These are phyloP conservation scores for Truncatella angustata DNA, from an alignment of 2,329 filamentous ascomycete genomes.

Conservation along the genomic window DNA sequence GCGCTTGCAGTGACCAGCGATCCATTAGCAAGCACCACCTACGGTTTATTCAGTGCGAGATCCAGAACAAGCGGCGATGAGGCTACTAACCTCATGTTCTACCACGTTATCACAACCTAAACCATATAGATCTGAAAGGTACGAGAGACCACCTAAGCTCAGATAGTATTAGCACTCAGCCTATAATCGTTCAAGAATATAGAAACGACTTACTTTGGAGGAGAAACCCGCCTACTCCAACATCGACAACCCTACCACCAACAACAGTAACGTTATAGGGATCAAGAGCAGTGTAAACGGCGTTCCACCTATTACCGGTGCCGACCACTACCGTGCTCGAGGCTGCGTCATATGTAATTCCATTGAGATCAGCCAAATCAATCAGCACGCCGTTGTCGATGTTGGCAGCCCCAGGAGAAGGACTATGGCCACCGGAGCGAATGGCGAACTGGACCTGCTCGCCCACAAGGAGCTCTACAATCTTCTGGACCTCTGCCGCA, in stretches of 20 bases:
- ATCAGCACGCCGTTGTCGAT: background rate
- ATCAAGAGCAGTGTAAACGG: background rate
- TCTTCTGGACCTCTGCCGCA: background rate
- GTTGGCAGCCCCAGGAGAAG: background rate
- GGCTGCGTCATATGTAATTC: background rate
- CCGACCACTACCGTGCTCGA: background rate
- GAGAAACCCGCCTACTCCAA: background rate
- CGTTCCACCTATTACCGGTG: background rate
- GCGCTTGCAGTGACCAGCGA: constrained; percentile 4
- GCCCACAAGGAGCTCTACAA: background rate
- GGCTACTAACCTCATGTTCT: background rate
- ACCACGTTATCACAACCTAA: background rate
- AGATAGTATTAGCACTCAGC: too few relatives aligned
- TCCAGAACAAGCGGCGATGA: too few relatives aligned
- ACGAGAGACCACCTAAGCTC: background rate
- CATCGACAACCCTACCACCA: background rate
- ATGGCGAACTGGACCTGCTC: background rate
- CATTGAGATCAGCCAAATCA: background rate
- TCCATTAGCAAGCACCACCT: constrained; percentile 11
- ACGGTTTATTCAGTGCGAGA: too few relatives aligned
- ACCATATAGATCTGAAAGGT: background rate
- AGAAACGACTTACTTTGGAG: background rate
- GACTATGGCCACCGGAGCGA: background rate
- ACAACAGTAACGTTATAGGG: background rate
- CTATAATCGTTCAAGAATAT: background rate